Conservation (phyloP, 768 basidiomycete genomes). For the Rhodosporidiobolus sp. region DNA sequence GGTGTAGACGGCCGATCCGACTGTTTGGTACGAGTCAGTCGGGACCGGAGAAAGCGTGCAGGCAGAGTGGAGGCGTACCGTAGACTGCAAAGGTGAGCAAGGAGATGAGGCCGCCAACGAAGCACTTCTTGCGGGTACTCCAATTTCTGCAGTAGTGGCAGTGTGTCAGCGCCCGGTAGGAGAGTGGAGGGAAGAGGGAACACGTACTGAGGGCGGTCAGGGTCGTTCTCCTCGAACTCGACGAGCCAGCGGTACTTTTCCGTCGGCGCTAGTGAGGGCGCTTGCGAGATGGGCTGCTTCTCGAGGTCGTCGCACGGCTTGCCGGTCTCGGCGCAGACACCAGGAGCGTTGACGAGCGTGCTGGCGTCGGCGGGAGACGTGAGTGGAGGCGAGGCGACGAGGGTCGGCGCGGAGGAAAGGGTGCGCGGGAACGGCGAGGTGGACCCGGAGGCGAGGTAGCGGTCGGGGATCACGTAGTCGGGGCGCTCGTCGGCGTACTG, state of each 20-base stretch:
- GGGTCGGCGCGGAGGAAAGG: too few species aligned
- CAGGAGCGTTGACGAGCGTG: conserved; percentile 22
- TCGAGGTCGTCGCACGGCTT: conserved; percentile 11
- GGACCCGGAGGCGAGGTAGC: conserved; percentile 11
- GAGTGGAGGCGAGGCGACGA: neutral
- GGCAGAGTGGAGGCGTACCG: neutral
- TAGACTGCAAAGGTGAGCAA: conserved; percentile 35
- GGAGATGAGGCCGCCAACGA: conserved; percentile 31
- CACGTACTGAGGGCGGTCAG: conserved; percentile 35
- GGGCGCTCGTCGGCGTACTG: conserved; percentile 40
- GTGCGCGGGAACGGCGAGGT: neutral
- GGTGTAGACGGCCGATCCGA: conserved; percentile 19
- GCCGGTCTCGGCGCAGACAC: neutral
- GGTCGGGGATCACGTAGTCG: conserved; percentile 28
- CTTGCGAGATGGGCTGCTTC: neutral
- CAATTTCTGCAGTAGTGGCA: neutral
- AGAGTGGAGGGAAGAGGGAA: neutral
- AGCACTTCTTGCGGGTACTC: conserved; percentile 34
- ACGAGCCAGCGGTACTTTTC: conserved; percentile 29
- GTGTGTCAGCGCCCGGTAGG: neutral
- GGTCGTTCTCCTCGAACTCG: conserved; percentile 35
- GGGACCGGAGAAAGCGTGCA: neutral
- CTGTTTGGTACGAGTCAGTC: neutral
- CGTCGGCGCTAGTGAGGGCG: neutral
- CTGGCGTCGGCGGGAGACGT: neutral